Base-by-base conservation (phyloP, 1,284 basidiomycete species). In the Rhodotorula sp. region DNA sequence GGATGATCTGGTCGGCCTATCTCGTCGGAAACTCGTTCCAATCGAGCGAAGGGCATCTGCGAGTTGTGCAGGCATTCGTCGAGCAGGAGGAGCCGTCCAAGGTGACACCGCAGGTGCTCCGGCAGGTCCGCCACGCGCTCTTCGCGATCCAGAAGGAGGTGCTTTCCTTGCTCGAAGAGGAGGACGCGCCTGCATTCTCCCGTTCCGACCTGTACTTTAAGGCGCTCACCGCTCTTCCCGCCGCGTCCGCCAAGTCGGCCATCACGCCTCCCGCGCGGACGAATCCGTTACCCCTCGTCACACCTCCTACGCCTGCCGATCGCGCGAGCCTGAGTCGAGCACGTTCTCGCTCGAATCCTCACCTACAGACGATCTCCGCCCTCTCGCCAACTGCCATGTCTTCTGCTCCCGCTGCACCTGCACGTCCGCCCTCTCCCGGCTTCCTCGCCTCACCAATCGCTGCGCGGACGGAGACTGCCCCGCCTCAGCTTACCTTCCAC, bases 121-220 rank as follows among this genome's bases (percentile, higher is more conserved):
- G 86, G 67, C 85, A 84, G 60, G 89, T 90, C 4, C 86, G 90
- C 10, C 83, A 86, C 59, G 88, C 88, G 70, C 89, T 97, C 24
- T 87, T 96, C 80, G 81, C 90, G 4, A 88, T 91, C 2, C 95
- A 98, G 78, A 83, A 84, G 67, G 90, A 94, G 74, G 87, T 94
- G 2, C 91, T 94, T 77, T 85, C 87, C 39, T 87, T 90, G 63
- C 94, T 98, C 91, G 89, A 91, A 74, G 89, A 79, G 48, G 75
- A 90, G 63, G 93, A 96, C 79, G 96, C 94, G 80, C 88, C 90
- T 57, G 87, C 88, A 11, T 98, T 99, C 79, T 86, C 89, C 76
- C 83, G 86, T 70, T 92, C 90, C 49, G 92, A 94, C 76, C 84
- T 97, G 15, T 97, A 91, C 87, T 90, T 93, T 81, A 89, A 92